phyloP scores from a whole-genome alignment of 306 rosid species.

The Elaeagnus macrophylla region DNA sequence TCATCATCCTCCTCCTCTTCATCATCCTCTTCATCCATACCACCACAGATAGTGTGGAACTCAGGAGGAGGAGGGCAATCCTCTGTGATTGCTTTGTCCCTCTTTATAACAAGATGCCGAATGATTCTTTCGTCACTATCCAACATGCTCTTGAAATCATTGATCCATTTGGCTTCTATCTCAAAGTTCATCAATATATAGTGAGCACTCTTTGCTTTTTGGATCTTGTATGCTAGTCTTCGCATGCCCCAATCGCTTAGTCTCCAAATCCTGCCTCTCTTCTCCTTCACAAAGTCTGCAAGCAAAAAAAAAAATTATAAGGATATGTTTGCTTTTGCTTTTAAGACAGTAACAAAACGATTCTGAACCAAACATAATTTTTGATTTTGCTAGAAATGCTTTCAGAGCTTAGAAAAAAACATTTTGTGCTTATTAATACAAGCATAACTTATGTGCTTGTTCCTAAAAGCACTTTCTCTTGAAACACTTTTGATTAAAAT shows the following conservation, averaged over 20 bases:
- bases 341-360: background rate
- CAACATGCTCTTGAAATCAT: constrained; percentile 72
- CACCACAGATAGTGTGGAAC: constrained; percentile 37
- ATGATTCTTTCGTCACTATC: constrained; percentile 87
- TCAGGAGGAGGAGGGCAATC: constrained; percentile 89
- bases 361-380: too few relatives aligned
- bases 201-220: constrained; percentile 69
- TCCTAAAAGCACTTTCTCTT: too few relatives aligned
- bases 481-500: too few relatives aligned
- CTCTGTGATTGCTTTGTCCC: constrained; percentile 71
- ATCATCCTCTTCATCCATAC: constrained; percentile 36
- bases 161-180: constrained; percentile 71
- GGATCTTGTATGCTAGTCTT: constrained; percentile 66
- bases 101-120: constrained; percentile 78
- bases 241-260: constrained; percentile 92
- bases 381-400: too few relatives aligned
- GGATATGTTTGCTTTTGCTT: constrained; percentile 11
- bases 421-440: too few relatives aligned
- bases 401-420: too few relatives aligned
- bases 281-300: constrained; percentile 80
- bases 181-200: constrained; percentile 83
- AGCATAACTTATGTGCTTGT: too few relatives aligned
- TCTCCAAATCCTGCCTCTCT: constrained; percentile 83
- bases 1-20: constrained; percentile 28
- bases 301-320: constrained; percentile 10